These are phyloP conservation scores for Erigeron canadensis DNA, from an alignment of 129 eudicot species.

Conservation along the genomic window DNA sequence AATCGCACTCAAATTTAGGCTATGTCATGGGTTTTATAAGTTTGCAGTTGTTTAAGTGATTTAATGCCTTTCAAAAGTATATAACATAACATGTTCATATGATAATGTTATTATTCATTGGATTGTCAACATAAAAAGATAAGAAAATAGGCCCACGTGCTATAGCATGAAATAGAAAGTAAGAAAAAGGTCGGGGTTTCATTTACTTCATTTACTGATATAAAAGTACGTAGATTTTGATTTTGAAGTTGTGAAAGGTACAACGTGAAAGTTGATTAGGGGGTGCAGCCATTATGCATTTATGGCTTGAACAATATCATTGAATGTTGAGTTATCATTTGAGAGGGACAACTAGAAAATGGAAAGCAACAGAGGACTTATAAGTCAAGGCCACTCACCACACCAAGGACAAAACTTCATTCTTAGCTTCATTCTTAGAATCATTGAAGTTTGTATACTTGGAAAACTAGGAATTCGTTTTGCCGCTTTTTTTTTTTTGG, in stretches of 20 bases:
- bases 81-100: conserved; percentile 23
- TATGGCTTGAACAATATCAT: conserved; percentile 29
- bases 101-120: conserved; percentile 16
- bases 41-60: conserved; percentile 13
- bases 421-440: conserved; percentile 24
- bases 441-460: conserved; percentile 12
- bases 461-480: background rate
- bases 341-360: conserved; percentile 39
- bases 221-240: conserved; percentile 40
- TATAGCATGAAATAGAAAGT: conserved; percentile 33
- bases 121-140: conserved; percentile 6
- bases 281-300: conserved; percentile 43
- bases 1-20: background rate
- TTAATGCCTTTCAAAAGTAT: conserved; percentile 3
- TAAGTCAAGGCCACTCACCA: conserved; percentile 36
- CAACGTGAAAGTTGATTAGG: conserved; percentile 30
- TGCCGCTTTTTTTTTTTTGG: no score
- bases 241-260: conserved; percentile 35
- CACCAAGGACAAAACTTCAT: conserved; percentile 22
- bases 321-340: conserved; percentile 45
- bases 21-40: background rate
- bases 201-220: conserved; percentile 22
- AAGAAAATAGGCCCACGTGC: conserved; percentile 37
- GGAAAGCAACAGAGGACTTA: conserved; percentile 33
- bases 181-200: conserved; percentile 24